These are phyloP conservation scores for Calocera viscosa DNA, from an alignment of 768 basidiomycete genomes.

Conservation along the genomic window DNA sequence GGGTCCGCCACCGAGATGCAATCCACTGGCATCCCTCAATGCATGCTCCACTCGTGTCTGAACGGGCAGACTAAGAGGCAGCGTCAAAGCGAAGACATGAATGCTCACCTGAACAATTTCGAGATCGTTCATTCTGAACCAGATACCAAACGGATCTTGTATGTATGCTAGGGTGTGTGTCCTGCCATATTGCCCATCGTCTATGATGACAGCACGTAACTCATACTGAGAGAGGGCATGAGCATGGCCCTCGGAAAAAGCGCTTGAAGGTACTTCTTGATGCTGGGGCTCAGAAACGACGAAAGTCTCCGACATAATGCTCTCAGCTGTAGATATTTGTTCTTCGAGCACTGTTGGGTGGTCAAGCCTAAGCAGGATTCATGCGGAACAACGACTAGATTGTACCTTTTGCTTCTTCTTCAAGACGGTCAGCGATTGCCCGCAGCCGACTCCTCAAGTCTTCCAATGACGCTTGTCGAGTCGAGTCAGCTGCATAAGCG, in stretches of 20 bases:
- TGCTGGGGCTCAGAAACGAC: not conserved
- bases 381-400: not conserved
- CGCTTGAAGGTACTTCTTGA: not conserved
- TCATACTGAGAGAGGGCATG: constrained; percentile 47
- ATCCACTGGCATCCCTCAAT: constrained; percentile 52
- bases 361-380: too few species aligned
- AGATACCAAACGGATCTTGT: constrained; percentile 43
- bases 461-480: not conserved
- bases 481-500: not conserved
- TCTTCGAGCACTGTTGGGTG: not conserved
- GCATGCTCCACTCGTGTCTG: constrained; percentile 42
- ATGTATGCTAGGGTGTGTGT: constrained; percentile 71
- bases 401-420: not conserved
- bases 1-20: constrained; percentile 66
- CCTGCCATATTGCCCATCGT: constrained; percentile 65
- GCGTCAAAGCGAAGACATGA: not conserved
- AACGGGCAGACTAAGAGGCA: too few species aligned
- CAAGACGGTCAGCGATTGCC: not conserved
- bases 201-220: constrained; percentile 61
- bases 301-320: not conserved
- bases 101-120: constrained; percentile 46
- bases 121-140: constrained; percentile 75
- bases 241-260: not conserved
- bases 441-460: not conserved
- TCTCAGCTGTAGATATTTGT: not conserved